Base-by-base conservation (phyloP, 2,329 filamentous ascomycete genomes). In the Trichoderma arundinaceum region DNA sequence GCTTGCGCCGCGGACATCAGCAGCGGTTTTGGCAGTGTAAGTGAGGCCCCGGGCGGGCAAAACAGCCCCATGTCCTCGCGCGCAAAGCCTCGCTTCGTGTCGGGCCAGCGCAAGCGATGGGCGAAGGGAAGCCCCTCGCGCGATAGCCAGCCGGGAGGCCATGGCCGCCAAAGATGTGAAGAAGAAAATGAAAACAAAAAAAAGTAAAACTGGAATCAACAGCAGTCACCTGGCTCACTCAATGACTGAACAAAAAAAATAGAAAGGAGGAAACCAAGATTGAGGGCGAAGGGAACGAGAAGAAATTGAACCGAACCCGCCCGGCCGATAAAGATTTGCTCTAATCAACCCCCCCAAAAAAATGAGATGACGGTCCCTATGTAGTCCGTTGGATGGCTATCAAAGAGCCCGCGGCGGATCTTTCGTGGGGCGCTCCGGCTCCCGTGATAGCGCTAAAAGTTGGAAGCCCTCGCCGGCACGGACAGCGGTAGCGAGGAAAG, bases 61-160 rank as follows among this genome's bases (percentile, higher is more conserved):
- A 51, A 53, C 57, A n/a, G 61, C 15, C 13, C 53, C 35, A 38
- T 58, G 44, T 32, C 65, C 48, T 35, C 59, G 49, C 49, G 57
- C 63, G 49, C 64, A 53, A 58, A 66, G 28, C 48, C 46, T 54
- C 48, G 66, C 58, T 28, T 57, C 49, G 22, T 66, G 65, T 28
- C 65, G 65, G 53, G 65, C 60, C 44, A 58, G n/a, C 10, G 68
- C 62, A 52, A 68, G 41, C 33, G 67, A 71, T 13, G 70, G 60
- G 46, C 69, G 69, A 61, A 71, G 66, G 53, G 69, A 63, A 54
- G 67, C 69, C 49, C 68, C 70, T 54, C 72, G 71, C 28, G 68
- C 46, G 46, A 74, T 60, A 64, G 69, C 67, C 66, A 73, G 68
- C 68, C 72, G 68, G 51, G 71, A 74, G 52, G 73, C 72, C 73